A percentile compares a stretch with the other conserved stretches of the same genome.
Evolutionary conservation across 768 basidiomycete genomes (phyloP).

Genomic region (Pisolithus tinctorius): DNA sequence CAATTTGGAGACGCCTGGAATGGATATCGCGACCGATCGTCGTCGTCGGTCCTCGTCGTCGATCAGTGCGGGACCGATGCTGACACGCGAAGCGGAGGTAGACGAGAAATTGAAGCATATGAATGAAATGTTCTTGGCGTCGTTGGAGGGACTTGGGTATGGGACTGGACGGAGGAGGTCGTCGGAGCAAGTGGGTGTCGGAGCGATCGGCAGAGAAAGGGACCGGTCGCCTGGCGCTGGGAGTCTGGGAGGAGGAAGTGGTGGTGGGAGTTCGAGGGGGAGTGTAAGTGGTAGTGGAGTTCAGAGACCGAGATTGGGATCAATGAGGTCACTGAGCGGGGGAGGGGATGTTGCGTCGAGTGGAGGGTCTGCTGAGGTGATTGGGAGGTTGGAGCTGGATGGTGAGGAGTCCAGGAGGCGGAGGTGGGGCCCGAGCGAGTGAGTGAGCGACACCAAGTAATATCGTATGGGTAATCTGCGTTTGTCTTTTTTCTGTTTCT

Average conservation of each 20-base stretch:
- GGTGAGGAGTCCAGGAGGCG: slow-evolving; percentile 18
- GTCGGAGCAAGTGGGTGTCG: slow-evolving; percentile 1
- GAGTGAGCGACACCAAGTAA: background rate
- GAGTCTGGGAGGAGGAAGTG: slow-evolving; percentile 1
- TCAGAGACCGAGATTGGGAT: slow-evolving; percentile 22
- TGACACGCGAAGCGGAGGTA: slow-evolving; percentile 61
- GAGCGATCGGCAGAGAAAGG: slow-evolving; percentile 9
- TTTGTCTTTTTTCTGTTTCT: too few species aligned
- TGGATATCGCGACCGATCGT: background rate
- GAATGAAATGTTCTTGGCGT: slow-evolving; percentile 62
- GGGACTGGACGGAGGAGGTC: slow-evolving; percentile 23
- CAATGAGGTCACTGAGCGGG: slow-evolving; percentile 25
- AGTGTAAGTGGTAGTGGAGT: background rate
- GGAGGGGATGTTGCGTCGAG: slow-evolving; percentile 8
- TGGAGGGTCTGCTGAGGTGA: slow-evolving; percentile 31
- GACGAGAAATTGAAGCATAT: slow-evolving; percentile 58
- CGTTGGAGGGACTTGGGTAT: slow-evolving; percentile 51
- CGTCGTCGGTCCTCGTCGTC: slow-evolving; percentile 15
- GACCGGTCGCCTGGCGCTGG: slow-evolving; percentile 5
- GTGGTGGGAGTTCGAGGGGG: slow-evolving; percentile 2
- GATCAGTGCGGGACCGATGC: slow-evolving; percentile 39
- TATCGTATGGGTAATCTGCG: too few species aligned
- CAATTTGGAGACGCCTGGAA: too few species aligned
- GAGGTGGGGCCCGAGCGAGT: background rate
- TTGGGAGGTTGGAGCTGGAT: slow-evolving; percentile 31